Conservation (phyloP, 164 flowering plant species). For the Aristolochia fimbriata region DNA sequence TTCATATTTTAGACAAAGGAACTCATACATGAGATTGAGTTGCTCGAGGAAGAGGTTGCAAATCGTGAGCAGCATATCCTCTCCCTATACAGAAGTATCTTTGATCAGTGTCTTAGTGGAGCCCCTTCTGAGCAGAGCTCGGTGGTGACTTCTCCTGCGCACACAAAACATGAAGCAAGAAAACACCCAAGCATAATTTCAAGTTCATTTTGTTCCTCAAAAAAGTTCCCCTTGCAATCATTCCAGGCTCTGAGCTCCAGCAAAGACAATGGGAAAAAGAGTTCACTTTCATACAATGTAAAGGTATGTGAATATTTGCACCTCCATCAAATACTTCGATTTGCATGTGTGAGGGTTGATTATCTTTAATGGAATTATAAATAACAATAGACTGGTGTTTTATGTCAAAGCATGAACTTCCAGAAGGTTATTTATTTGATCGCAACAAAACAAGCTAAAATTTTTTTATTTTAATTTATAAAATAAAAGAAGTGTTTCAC, state of each 20-base stretch:
- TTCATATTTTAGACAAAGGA: conserved; percentile 49
- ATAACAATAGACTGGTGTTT: too few species aligned
- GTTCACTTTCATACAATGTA: too few species aligned
- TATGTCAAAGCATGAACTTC: too few species aligned
- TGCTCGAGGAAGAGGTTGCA: conserved; percentile 83
- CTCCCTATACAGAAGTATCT: conserved; percentile 66
- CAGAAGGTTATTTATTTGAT: too few species aligned
- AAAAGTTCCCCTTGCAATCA: conserved; percentile 50
- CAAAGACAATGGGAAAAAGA: conserved; percentile 31
- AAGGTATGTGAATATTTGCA: too few species aligned
- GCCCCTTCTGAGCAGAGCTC: conserved; percentile 61
- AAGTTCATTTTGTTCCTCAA: conserved; percentile 81
- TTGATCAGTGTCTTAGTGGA: conserved; percentile 50
- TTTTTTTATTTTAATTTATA: too few species aligned
- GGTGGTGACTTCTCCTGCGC: conserved; percentile 56
- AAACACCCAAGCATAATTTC: conserved; percentile 77
- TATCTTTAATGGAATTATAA: too few species aligned
- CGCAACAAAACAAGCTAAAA: too few species aligned
- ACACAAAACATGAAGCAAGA: conserved; percentile 34
- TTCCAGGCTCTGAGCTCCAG: conserved; percentile 34
- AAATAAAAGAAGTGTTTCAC: too few species aligned
- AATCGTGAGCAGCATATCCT: conserved; percentile 82
- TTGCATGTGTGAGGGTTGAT: too few species aligned
- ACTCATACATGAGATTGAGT: conserved; percentile 69
- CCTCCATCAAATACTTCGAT: too few species aligned